These are phyloP conservation scores for Platanus orientalis DNA, from an alignment of 164 flowering plant genomes.

Conservation along the genomic window DNA sequence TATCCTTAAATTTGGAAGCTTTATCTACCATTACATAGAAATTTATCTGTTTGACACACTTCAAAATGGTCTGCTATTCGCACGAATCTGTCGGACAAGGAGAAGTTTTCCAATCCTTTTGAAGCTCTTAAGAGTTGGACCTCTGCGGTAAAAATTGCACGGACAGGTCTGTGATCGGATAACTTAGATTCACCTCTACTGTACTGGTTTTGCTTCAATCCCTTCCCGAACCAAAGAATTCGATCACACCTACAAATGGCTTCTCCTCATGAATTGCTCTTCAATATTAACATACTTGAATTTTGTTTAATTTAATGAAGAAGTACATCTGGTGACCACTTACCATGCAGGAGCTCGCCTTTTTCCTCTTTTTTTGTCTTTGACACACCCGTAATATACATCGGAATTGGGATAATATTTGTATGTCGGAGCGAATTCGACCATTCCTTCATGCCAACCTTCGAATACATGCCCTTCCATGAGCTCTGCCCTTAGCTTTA, in stretches of 20 bases:
- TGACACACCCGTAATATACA: constrained; percentile 35
- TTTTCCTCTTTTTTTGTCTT: constrained; percentile 34
- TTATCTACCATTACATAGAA: constrained; percentile 21
- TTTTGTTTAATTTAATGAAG: too few species aligned
- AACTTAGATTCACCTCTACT: constrained; percentile 23
- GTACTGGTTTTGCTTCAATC: constrained; percentile 26
- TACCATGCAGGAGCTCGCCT: constrained; percentile 71
- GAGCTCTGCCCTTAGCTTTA: constrained; percentile 59
- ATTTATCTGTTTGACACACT: constrained; percentile 16
- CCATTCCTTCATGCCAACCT: constrained; percentile 58
- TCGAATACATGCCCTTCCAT: constrained; percentile 45
- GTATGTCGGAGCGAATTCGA: constrained; percentile 61
- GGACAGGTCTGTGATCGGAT: constrained; percentile 38
- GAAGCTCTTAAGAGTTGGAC: constrained; percentile 18
- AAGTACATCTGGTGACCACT: neutral
- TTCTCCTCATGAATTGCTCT: neutral
- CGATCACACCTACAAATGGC: constrained; percentile 32
- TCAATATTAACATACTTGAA: too few species aligned
- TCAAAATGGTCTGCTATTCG: constrained; percentile 17
- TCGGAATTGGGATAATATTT: constrained; percentile 54
- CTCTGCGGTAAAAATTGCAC: constrained; percentile 26
- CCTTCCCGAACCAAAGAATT: constrained; percentile 34
- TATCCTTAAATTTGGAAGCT: constrained; percentile 22
- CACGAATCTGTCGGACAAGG: constrained; percentile 40
- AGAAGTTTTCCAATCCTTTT: constrained; percentile 22